phyloP scores from a whole-genome alignment of 2,329 filamentous ascomycete species.

The Penicillium sp. region DNA sequence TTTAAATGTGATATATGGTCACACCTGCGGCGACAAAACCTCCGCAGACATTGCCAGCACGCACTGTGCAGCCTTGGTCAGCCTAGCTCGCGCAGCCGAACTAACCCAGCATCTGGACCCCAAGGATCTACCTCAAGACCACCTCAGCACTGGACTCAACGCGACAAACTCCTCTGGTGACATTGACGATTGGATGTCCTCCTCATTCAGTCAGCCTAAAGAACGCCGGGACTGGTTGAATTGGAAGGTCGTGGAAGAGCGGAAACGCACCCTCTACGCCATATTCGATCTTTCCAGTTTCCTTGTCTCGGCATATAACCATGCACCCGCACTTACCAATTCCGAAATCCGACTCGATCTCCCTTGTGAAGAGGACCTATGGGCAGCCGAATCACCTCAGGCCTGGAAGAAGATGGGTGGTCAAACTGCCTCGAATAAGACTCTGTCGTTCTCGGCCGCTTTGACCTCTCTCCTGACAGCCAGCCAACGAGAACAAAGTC shows the following conservation, averaged over 20 bases:
- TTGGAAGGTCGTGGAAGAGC: conserved; percentile 87
- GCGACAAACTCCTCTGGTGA: conserved; percentile 52
- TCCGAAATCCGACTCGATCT: conserved; percentile 88
- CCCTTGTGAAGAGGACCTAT: conserved; percentile 91
- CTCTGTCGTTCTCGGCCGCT: conserved; percentile 77
- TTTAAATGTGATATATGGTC: conserved; percentile 91
- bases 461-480: conserved; percentile 78
- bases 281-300: conserved; percentile 92
- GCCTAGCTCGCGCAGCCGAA: conserved; percentile 85
- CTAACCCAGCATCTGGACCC: conserved; percentile 55
- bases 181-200: conserved; percentile 39
- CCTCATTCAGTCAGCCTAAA: conserved; percentile 36
- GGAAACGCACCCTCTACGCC: conserved; percentile 87
- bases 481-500: conserved; percentile 62
- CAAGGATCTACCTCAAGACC: conserved; percentile 38
- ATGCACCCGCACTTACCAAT: conserved; percentile 86
- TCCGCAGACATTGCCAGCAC: conserved; percentile 90
- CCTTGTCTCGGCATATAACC: conserved; percentile 88
- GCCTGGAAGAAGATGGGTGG: conserved; percentile 80
- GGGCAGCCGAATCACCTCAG: conserved; percentile 79
- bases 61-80: conserved; percentile 87
- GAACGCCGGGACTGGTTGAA: conserved; percentile 70
- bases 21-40: conserved; percentile 89
- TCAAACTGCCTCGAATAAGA: conserved; percentile 67
- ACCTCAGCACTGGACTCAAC: conserved; percentile 55